Base-by-base conservation (phyloP, 1,284 basidiomycete species). In the Sanghuangporus baumii region DNA sequence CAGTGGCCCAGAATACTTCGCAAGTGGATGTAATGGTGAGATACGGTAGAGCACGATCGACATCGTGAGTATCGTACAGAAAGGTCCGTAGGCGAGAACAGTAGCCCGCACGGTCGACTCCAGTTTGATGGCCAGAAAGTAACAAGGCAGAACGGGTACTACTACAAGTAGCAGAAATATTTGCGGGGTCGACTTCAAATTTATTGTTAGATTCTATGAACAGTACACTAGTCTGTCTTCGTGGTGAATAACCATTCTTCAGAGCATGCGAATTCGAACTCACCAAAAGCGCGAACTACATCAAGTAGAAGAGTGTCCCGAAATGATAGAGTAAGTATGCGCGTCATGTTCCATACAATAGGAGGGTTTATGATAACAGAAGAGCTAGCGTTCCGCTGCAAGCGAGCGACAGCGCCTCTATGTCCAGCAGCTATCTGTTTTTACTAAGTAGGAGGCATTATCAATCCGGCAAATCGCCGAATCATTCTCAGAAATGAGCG, bases 21-120 rank as follows among this genome's bases (percentile, higher is more conserved):
- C 66, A 2, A 71, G 63, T 2, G 70, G 69, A 59, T 71, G 70
- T 31, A 69, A 65, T 8, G 70, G 68, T 0, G 68, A 70, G 23
- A 71, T 57, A 14, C 70, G 67, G 59, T 70, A 71, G 26, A 64
- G 18, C 0, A 50, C 58, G 12, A 64, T 64, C n/a, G 52, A 54
- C 12, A 64, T 66, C 6, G 60, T 37, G 2, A 68, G 57, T 62
- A 37, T 48, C 57, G 23, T 41, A 38, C n/a, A 66, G 23, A n/a
- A 69, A 64, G 23, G 63, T 61, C 38, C 62, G 65, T 46, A 63
- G 64, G 14, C 47, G 2, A n/a, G 59, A 61, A 11, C 67, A 59
- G 11, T 64, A 59, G 61, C 66, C 63, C 38, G 67, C 56, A 18
- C 64, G 58, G 8, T 64, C 67, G 41, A 69, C 43, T 14, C 66